Percentiles rank a stretch among this genome's conserved stretches.
Conservation (phyloP, 2,329 filamentous ascomycete species). For the Clonostachys byssicola region DNA sequence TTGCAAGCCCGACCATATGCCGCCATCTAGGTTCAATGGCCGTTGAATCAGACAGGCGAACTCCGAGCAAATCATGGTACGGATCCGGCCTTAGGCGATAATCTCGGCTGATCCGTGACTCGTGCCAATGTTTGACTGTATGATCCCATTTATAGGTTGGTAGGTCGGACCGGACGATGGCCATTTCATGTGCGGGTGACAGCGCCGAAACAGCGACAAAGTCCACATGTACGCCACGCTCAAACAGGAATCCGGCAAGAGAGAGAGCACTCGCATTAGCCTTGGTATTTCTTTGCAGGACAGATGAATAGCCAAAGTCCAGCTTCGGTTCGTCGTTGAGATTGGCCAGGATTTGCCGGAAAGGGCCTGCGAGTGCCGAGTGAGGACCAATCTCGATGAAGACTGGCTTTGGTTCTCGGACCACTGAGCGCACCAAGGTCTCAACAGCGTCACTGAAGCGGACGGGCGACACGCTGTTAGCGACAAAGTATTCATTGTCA, state of each 20-base stretch:
- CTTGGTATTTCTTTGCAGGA: background rate
- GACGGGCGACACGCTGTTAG: conserved; percentile 25
- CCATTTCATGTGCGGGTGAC: conserved; percentile 23
- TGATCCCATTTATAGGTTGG: conserved; percentile 32
- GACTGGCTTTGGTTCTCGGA: conserved; percentile 1
- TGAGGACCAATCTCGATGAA: conserved; percentile 10
- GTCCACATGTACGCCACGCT: conserved; percentile 7
- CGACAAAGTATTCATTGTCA: conserved; percentile 21
- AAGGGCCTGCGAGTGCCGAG: conserved; percentile 5
- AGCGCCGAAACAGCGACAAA: conserved; percentile 25
- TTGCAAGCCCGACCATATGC: conserved; percentile 39
- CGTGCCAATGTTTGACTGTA: conserved; percentile 20
- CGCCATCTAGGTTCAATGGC: conserved; percentile 40
- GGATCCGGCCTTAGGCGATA: conserved; percentile 19
- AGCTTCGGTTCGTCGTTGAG: conserved; percentile 13
- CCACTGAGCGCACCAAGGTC: conserved; percentile 22
- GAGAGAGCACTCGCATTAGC: conserved; percentile 22
- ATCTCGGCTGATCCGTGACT: conserved; percentile 18
- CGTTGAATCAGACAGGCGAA: conserved; percentile 32
- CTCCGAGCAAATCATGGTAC: conserved; percentile 41
- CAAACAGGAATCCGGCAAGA: conserved; percentile 31
- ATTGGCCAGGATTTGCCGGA: conserved; percentile 11
- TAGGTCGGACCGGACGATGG: conserved; percentile 13
- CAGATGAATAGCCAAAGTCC: background rate
- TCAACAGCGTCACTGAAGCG: conserved; percentile 30